These are phyloP conservation scores for Bimuria novae-zelandiae DNA, from an alignment of 2,329 filamentous ascomycete genomes.

Conservation along the genomic window DNA sequence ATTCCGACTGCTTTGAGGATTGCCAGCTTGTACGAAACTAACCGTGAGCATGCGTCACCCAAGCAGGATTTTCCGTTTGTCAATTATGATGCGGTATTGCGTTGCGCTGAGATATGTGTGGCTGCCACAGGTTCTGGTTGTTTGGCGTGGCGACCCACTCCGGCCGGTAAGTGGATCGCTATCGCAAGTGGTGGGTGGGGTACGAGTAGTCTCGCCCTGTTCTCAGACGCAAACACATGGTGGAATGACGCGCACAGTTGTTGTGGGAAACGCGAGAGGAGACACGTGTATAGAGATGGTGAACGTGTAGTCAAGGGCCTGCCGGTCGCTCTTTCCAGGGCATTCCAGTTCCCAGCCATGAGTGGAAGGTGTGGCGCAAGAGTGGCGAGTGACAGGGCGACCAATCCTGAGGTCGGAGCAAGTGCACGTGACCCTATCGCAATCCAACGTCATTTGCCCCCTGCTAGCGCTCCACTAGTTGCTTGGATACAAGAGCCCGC, in stretches of 20 bases:
- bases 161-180: conserved; percentile 2
- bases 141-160: background rate
- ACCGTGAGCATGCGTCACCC: no score
- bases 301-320: background rate
- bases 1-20: no score
- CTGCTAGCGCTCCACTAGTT: background rate
- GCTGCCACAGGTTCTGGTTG: no score
- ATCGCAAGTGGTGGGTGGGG: no score
- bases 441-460: conserved; percentile 1
- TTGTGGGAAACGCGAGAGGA: no score
- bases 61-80: no score
- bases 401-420: no score
- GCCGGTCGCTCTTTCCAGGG: background rate
- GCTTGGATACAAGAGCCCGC: conserved; percentile 8
- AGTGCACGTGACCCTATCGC: background rate
- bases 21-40: no score
- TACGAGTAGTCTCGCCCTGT: background rate
- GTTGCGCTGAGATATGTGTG: no score
- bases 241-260: conserved; percentile 1
- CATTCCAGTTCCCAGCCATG: background rate
- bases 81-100: no score
- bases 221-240: background rate
- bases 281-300: background rate
- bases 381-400: conserved; percentile 2
- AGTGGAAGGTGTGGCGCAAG: background rate